Conservation (phyloP, 2,329 filamentous ascomycete species). For the Aspergillus bombycis region DNA sequence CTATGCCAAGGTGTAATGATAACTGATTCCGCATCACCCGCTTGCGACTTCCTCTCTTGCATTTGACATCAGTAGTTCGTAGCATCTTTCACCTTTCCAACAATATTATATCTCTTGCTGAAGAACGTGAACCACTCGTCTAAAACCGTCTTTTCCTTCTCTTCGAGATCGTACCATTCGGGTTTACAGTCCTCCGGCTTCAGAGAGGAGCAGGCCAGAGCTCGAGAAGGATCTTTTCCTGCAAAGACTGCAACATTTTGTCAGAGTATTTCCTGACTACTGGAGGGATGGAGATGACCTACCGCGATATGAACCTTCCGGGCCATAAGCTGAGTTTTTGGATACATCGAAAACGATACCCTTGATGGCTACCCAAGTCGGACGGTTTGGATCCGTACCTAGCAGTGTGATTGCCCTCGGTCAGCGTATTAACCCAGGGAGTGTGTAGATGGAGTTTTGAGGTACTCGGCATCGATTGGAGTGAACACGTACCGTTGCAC, state of each 20-base stretch:
- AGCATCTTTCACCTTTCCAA: constrained; percentile 49
- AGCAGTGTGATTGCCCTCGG: background rate
- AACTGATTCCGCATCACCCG: background rate
- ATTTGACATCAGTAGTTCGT: constrained; percentile 34
- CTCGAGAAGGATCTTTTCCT: constrained; percentile 93
- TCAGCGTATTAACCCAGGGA: background rate
- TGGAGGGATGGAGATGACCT: constrained; percentile 34
- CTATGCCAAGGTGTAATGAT: background rate
- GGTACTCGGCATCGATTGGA: background rate
- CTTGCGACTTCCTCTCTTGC: background rate
- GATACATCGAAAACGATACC: constrained; percentile 94
- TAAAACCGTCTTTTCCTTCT: constrained; percentile 82
- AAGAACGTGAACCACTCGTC: constrained; percentile 97
- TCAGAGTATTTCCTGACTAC: background rate
- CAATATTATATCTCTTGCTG: constrained; percentile 90
- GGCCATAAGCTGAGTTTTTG: constrained; percentile 82
- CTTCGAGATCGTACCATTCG: constrained; percentile 80
- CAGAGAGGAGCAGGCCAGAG: constrained; percentile 81
- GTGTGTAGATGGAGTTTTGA: background rate
- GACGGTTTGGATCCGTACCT: constrained; percentile 50
- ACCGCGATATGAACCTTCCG: constrained; percentile 85
- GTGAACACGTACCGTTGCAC: constrained; percentile 68
- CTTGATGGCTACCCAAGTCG: constrained; percentile 69
- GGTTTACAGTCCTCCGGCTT: constrained; percentile 80
- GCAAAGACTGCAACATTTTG: constrained; percentile 72